Base-by-base conservation (phyloP, 345 rosid genomes). In the Noccaea caerulescens region DNA sequence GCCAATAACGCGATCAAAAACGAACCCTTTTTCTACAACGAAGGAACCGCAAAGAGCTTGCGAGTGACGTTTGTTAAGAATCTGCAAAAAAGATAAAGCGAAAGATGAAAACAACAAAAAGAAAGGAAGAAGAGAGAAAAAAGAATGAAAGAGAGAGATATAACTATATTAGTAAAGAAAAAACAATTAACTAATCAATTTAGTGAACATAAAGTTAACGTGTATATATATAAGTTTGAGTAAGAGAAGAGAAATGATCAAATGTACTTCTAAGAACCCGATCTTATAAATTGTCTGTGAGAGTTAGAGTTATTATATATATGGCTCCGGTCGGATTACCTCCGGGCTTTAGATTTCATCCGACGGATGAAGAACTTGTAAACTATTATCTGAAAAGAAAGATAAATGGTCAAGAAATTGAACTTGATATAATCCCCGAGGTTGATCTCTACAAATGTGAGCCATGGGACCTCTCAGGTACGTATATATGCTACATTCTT, bases 371-470 rank as follows among this genome's bases (percentile, higher is more conserved):
- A 79, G 98, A 92, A 75, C 95, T 92, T 5, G 97, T 92, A 50
- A 92, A 92, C 78, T 92, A 90, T 77, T 92, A 92, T 71, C 89
- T 92, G 39, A 92, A 90, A 81, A 79, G 96, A 64, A 92, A 92
- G 73, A 87, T 92, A 39, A 82, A 81, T 38, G 89, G 97, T 50
- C 92, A 83, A 64, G 91, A 92, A 70, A 92, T 92, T 41, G 97
- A 92, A 60, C 93, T 92, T 46, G 98, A 92, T 79, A 92, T 92
- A 47, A 92, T 92, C 58, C 98, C 98, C 1, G 98, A 92, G 72
- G 89, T 92, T 66, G 98, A 92, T 81, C 94, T 92, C 79, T 92
- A 92, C 90, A 92, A 92, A 86, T 88, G 96, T 50, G 98, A 92
- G 84, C 98, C 98, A 1, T 92, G 98, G 98, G 98, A 92, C 63